Conservation (phyloP, 345 rosid species). For the Camelina hispida region DNA sequence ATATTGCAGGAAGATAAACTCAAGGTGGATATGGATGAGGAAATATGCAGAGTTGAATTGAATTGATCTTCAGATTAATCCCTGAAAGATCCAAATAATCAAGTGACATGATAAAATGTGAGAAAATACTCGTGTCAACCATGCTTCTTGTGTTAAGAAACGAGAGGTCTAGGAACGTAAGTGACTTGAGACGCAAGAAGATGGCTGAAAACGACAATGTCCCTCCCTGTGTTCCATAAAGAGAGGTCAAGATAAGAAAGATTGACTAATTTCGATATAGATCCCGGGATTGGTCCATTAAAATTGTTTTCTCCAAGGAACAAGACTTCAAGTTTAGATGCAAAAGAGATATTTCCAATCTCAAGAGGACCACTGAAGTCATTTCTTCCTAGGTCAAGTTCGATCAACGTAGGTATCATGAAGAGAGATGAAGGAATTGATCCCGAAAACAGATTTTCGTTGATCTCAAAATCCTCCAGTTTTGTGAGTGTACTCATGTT, state of each 20-base stretch:
- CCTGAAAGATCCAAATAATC: conserved; percentile 26
- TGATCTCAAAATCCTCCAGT: not conserved
- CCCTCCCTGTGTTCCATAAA: conserved; percentile 8
- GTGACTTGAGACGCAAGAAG: conserved; percentile 32
- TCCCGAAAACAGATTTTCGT: conserved; percentile 14
- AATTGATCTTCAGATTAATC: not conserved
- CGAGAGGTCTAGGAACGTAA: not conserved
- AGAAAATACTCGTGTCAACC: conserved; percentile 16
- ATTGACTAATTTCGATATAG: conserved; percentile 15
- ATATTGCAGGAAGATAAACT: conserved; percentile 16
- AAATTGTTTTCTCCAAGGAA: conserved; percentile 39
- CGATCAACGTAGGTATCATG: conserved; percentile 12
- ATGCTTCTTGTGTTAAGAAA: conserved; percentile 35
- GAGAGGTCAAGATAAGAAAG: conserved; percentile 20
- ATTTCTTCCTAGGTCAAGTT: not conserved
- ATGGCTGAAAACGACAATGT: conserved; percentile 21
- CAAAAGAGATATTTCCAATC: conserved; percentile 23
- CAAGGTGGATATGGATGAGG: not conserved
- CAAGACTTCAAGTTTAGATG: not conserved
- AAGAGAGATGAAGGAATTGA: conserved; percentile 21
- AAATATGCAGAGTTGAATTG: not conserved
- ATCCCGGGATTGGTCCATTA: conserved; percentile 34
- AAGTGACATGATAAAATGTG: conserved; percentile 3
- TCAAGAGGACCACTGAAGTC: conserved; percentile 32
- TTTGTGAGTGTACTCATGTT: conserved; percentile 32